phyloP scores from a whole-genome alignment of 805 yeast species.

The Cyberlindnera japonica region DNA sequence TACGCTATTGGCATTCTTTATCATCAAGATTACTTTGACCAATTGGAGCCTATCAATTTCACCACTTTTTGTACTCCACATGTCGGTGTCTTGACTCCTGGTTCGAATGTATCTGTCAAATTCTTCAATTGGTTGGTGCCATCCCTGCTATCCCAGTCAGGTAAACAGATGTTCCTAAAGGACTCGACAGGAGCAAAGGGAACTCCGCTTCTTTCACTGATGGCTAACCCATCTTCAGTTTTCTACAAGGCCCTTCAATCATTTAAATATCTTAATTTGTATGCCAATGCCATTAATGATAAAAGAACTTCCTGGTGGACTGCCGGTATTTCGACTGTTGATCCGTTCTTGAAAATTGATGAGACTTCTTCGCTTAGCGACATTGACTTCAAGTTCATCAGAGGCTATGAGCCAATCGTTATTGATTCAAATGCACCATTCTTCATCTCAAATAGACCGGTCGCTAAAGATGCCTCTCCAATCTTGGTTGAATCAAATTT shows the following conservation, averaged over 20 bases:
- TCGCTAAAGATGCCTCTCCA: constrained; percentile 11
- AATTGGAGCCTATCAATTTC: constrained; percentile 54
- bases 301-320: constrained; percentile 83
- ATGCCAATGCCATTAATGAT: constrained; percentile 78
- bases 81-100: constrained; percentile 63
- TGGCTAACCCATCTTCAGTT: constrained; percentile 60
- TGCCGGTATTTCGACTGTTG: constrained; percentile 59
- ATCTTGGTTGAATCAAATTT: constrained; percentile 22
- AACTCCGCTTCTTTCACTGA: constrained; percentile 56
- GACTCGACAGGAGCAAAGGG: constrained; percentile 34
- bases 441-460: constrained; percentile 23
- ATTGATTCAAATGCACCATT: constrained; percentile 49
- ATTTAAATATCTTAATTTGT: constrained; percentile 54
- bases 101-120: constrained; percentile 44
- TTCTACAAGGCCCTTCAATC: constrained; percentile 52
- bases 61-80: constrained; percentile 69
- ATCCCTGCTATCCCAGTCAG: constrained; percentile 62
- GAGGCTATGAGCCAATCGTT: constrained; percentile 54
- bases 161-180: constrained; percentile 66
- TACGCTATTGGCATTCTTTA: constrained; percentile 72
- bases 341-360: constrained; percentile 50
- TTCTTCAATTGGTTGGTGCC: constrained; percentile 66
- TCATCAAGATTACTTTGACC: constrained; percentile 47
- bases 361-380: constrained; percentile 41
- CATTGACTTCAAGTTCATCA: constrained; percentile 39